phyloP scores from a whole-genome alignment of 495 filamentous ascomycete genomes.

The Penicillium waksmanii region DNA sequence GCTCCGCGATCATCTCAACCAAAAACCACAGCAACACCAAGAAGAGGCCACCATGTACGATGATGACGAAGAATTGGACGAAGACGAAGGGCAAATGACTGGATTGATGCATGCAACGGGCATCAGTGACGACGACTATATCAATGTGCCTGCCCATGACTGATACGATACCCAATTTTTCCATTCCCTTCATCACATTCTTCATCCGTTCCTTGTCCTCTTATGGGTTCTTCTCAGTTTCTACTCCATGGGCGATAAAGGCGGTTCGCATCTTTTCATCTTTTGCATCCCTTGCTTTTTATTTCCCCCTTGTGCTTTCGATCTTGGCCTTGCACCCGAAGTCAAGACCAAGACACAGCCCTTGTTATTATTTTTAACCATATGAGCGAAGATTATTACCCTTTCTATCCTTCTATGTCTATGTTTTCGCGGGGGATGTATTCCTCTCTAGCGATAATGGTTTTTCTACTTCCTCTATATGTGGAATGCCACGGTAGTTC shows the following conservation, averaged over 20 bases:
- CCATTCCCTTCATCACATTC: constrained; percentile 3
- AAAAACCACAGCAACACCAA: constrained; percentile 27
- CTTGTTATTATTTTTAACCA: constrained; percentile 30
- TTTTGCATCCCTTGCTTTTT: constrained; percentile 22
- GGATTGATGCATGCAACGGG: constrained; percentile 58
- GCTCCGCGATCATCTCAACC: constrained; percentile 78
- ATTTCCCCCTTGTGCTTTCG: constrained; percentile 11
- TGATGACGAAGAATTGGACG: constrained; percentile 58
- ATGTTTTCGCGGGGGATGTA: constrained; percentile 39
- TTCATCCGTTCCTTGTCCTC: constrained; percentile 20
- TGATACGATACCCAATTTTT: constrained; percentile 43
- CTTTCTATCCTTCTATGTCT: constrained; percentile 20
- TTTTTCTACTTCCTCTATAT: constrained; percentile 20
- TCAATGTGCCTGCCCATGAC: constrained; percentile 47
- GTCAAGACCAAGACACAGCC: constrained; percentile 17
- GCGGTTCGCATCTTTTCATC: constrained; percentile 21
- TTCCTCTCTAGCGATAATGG: constrained; percentile 33
- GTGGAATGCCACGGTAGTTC: constrained; percentile 29
- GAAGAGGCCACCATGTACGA: constrained; percentile 58
- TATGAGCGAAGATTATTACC: constrained; percentile 34
- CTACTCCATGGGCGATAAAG: constrained; percentile 11
- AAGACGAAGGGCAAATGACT: constrained; percentile 57
- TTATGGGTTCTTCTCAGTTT: neutral
- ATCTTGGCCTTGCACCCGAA: constrained; percentile 12
- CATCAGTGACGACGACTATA: constrained; percentile 55